Conservation (phyloP, 2,329 filamentous ascomycete species). For the Phialemoniopsis sp. region DNA sequence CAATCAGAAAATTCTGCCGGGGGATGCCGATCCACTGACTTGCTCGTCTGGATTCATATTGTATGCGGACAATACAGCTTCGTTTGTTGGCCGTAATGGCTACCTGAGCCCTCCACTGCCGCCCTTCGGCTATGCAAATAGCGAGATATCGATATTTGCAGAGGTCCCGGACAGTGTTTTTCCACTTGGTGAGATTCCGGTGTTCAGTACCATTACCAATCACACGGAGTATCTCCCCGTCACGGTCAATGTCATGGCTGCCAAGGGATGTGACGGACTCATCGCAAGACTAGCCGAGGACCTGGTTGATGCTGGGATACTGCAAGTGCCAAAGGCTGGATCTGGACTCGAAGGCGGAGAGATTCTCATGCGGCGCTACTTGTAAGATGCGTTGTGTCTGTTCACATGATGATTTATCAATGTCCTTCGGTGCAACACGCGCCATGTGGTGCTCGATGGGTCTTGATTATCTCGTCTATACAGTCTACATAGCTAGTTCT, state of each 20-base stretch:
- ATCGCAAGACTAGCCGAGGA: constrained; percentile 49
- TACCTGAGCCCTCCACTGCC: constrained; percentile 32
- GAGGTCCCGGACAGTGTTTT: constrained; percentile 36
- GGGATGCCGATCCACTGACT: constrained; percentile 25
- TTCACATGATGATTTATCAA: too few species aligned
- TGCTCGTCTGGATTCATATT: constrained; percentile 46
- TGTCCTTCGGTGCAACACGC: too few species aligned
- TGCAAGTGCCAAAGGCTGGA: constrained; percentile 40
- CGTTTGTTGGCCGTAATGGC: constrained; percentile 32
- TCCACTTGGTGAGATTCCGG: constrained; percentile 33
- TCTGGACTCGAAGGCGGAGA: constrained; percentile 16
- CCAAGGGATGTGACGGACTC: constrained; percentile 57
- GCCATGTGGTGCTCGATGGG: too few species aligned
- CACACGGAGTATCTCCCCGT: constrained; percentile 51
- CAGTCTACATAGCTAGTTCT: too few species aligned
- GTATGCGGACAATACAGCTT: too few species aligned
- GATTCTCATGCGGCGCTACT: too few species aligned
- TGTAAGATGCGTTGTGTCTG: too few species aligned
- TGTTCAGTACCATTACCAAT: constrained; percentile 30
- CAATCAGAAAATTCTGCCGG: constrained; percentile 35
- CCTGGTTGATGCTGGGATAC: constrained; percentile 41
- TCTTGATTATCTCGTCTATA: too few species aligned
- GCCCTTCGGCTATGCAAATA: constrained; percentile 39
- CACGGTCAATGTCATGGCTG: constrained; percentile 51
- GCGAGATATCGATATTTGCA: constrained; percentile 25